Evolutionary conservation across 176 grass and related monocot genomes (phyloP), one percentile per base, ranked within the genome.

Genomic region (Triticum turgidum): DNA sequence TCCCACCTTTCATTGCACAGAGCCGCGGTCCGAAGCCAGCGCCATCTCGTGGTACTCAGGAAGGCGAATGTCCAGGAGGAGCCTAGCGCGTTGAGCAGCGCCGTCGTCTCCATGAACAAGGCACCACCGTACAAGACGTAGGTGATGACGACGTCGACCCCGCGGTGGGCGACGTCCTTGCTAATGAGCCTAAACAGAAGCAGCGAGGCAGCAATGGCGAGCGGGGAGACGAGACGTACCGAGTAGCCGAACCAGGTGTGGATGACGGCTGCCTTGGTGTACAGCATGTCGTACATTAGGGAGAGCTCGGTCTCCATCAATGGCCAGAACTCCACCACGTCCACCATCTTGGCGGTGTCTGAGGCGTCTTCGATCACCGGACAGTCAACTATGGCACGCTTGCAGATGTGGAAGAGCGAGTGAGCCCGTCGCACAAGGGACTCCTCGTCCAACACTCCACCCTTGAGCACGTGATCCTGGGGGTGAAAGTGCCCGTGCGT

Each of bases 211-310:
- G 12, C 65, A 61, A 15, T 15, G 44, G 7, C 14, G 7, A 76
- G 0, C 11, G 62, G 62, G 4, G 62, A 64, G 87, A 91, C 27
- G 87, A 81, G 8, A 87, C 27, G 14, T 80, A 52, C 24, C 85
- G 27, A 6, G 80, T 37, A 18, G 56, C 61, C 18, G 56, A 29
- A 29, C 10, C 62, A 64, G 62, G 62, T 64, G 62, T 27, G 24
- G 62, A 64, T 64, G 9, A 64, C 62, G 1, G 62, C 0, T 0
- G 22, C 62, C 62, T 64, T 64, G 22, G 62, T 64, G 24, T 64
- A 29, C 3, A 64, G 4, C 22, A 64, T 64, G 62, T 64, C 62
- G 25, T 64, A 64, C 62, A 64, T 64, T 1, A 64, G 62, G 62
- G 62, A 64, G 24, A 64, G 62, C 62, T 64, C 62, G 0, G 11